These are phyloP conservation scores for Saccharata proteae DNA, from an alignment of 2,329 filamentous ascomycete species.

Conservation along the genomic window DNA sequence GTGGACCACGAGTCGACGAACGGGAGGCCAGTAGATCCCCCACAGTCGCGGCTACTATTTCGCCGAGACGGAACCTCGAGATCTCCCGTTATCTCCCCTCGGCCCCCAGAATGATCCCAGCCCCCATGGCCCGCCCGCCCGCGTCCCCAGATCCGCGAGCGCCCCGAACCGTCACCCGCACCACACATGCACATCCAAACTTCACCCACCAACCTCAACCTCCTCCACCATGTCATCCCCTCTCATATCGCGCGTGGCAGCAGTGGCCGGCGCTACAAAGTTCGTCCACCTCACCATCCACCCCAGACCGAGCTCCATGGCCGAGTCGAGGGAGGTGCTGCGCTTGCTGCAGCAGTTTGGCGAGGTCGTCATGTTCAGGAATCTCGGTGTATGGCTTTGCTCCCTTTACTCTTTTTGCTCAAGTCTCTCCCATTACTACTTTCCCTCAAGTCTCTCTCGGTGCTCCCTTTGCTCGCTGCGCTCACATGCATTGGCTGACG, in stretches of 20 bases:
- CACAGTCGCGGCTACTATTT: no score
- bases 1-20: no score
- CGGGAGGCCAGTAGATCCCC: no score
- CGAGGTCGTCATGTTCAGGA: slow-evolving; percentile 36
- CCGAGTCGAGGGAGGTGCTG: slow-evolving; percentile 38
- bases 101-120: no score
- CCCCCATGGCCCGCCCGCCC: no score
- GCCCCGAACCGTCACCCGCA: no score
- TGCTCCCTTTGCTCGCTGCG: background rate
- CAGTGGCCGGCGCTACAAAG: slow-evolving; percentile 19
- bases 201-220: slow-evolving; percentile 3
- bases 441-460: background rate
- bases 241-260: no score
- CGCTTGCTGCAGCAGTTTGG: slow-evolving; percentile 37
- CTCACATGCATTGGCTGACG: slow-evolving; percentile 6
- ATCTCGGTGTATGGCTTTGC: slow-evolving; percentile 24
- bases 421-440: background rate
- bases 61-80: no score
- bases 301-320: slow-evolving; percentile 34
- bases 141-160: no score
- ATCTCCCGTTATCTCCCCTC: no score
- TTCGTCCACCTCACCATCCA: slow-evolving; percentile 35
- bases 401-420: background rate
- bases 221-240: slow-evolving; percentile 7
- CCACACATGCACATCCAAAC: no score